phyloP scores from a whole-genome alignment of 2,329 filamentous ascomycete genomes.

The Pseudogymnoascus sp. region DNA sequence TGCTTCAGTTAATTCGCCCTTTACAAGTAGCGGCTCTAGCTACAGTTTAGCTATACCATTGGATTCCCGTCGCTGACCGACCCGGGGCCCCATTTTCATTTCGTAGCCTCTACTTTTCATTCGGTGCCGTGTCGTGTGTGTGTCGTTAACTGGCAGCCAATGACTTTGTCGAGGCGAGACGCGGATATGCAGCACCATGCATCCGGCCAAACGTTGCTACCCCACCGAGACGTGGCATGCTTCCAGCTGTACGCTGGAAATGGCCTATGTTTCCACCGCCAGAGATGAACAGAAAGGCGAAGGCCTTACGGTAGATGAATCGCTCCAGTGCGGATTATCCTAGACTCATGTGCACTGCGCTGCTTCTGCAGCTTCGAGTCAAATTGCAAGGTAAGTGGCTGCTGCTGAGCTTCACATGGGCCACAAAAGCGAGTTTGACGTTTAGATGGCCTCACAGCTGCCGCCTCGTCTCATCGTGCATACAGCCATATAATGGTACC shows the following conservation, averaged over 20 bases:
- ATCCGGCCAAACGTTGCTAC: conserved; percentile 3
- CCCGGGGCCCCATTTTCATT: background rate
- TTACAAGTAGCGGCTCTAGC: background rate
- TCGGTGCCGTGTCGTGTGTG: background rate
- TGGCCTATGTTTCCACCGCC: background rate
- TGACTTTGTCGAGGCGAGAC: background rate
- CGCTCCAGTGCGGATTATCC: background rate
- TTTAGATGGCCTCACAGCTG: background rate
- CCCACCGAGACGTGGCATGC: conserved; percentile 3
- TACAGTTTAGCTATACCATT: background rate
- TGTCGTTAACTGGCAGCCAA: background rate
- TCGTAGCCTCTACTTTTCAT: conserved; percentile 3
- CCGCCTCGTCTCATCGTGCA: conserved; percentile 6
- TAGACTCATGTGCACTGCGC: background rate
- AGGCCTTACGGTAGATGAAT: background rate
- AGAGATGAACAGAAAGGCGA: background rate
- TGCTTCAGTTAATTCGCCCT: conserved; percentile 3
- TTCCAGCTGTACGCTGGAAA: background rate
- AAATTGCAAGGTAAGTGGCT: conserved; percentile 1
- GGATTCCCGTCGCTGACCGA: background rate
- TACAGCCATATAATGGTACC: conserved; percentile 4
- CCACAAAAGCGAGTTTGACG: background rate
- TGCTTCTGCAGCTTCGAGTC: conserved; percentile 4
- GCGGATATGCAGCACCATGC: background rate
- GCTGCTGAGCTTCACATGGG: background rate